These are phyloP conservation scores for Incumbomyces lentus DNA, from an alignment of 2,329 filamentous ascomycete species.

Conservation along the genomic window DNA sequence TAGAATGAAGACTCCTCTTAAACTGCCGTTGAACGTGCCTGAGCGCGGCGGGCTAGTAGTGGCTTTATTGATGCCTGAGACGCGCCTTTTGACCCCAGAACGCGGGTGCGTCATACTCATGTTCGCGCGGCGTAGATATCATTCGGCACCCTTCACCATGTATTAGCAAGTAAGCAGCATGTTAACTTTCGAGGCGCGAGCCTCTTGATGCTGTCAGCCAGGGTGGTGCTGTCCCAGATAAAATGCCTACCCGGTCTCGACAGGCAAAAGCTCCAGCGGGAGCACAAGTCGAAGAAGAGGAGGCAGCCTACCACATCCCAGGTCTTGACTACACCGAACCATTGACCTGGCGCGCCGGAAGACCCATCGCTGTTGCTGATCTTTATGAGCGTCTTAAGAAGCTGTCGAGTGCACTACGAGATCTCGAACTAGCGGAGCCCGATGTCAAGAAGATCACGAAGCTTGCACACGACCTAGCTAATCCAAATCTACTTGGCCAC, in stretches of 20 bases:
- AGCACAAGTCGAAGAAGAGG: slow-evolving; percentile 10
- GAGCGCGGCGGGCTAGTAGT: too few relatives aligned
- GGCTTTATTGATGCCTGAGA: too few relatives aligned
- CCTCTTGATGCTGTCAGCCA: slow-evolving; percentile 2
- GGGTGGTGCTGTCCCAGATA: slow-evolving; percentile 2
- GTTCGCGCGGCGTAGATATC: too few relatives aligned
- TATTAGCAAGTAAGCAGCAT: too few relatives aligned
- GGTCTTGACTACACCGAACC: slow-evolving; percentile 70
- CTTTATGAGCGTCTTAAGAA: slow-evolving; percentile 70
- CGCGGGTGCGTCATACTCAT: too few relatives aligned
- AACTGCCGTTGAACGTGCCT: too few relatives aligned
- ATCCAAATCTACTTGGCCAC: slow-evolving; percentile 72
- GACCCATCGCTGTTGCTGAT: slow-evolving; percentile 72
- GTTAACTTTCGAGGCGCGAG: background rate
- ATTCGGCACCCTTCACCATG: too few relatives aligned
- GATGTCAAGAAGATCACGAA: slow-evolving; percentile 73
- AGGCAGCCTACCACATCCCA: slow-evolving; percentile 15
- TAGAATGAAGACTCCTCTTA: too few relatives aligned
- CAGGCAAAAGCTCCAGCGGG: slow-evolving; percentile 8
- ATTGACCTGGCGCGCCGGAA: slow-evolving; percentile 84
- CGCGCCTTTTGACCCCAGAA: too few relatives aligned
- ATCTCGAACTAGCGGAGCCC: slow-evolving; percentile 77
- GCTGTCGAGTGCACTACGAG: slow-evolving; percentile 70
- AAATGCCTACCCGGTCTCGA: slow-evolving; percentile 16
- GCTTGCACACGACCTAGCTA: slow-evolving; percentile 75